These are phyloP conservation scores for Furcasterigmium furcatum DNA, from an alignment of 2,329 filamentous ascomycete species.

Conservation along the genomic window DNA sequence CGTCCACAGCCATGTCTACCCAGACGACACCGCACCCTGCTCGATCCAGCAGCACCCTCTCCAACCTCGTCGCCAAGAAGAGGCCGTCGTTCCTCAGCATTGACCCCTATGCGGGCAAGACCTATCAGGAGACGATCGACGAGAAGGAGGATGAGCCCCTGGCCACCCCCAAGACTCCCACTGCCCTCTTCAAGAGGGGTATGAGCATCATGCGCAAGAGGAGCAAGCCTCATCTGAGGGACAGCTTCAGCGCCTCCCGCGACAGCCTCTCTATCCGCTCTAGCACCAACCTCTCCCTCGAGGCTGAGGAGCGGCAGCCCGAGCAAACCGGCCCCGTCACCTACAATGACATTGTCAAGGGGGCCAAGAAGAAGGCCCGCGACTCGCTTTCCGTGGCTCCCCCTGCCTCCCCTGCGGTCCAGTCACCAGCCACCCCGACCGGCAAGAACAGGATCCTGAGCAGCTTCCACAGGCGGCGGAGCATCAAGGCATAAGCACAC, in stretches of 20 bases:
- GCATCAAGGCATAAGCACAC: constrained; percentile 28
- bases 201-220: constrained; percentile 53
- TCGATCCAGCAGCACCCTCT: constrained; percentile 40
- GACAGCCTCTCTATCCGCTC: constrained; percentile 24
- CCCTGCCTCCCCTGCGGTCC: constrained; percentile 20
- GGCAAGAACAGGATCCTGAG: constrained; percentile 28
- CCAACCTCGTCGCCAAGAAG: constrained; percentile 27
- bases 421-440: constrained; percentile 18
- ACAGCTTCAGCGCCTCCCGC: constrained; percentile 27
- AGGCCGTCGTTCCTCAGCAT: constrained; percentile 48
- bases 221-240: constrained; percentile 45
- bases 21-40: constrained; percentile 27
- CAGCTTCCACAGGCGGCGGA: constrained; percentile 34
- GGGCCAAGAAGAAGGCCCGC: constrained; percentile 37
- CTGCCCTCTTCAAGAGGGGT: constrained; percentile 48
- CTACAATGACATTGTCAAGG: constrained; percentile 44
- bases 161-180: constrained; percentile 40
- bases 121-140: constrained; percentile 21
- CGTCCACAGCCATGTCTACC: constrained; percentile 23
- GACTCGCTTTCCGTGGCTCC: constrained; percentile 15
- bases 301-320: constrained; percentile 17
- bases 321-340: constrained; percentile 28
- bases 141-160: constrained; percentile 23
- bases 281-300: constrained; percentile 19
- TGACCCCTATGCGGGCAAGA: constrained; percentile 47